Percentiles rank a stretch among this genome's conserved stretches.
Evolutionary conservation across 2,329 filamentous ascomycete species (phyloP).

Genomic region (Blastomyces gilchristii): DNA sequence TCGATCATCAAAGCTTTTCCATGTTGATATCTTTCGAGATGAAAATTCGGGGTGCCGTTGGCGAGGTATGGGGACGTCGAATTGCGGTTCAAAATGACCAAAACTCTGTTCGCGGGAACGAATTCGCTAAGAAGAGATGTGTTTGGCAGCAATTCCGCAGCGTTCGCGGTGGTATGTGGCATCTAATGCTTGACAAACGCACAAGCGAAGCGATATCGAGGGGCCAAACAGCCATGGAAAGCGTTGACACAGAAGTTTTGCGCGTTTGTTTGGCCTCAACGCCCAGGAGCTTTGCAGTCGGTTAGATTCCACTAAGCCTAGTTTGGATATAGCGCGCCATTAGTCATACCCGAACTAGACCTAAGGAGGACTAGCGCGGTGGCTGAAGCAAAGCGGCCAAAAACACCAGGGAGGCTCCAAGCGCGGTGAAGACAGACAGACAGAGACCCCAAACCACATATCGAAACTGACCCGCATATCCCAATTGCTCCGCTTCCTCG

Average conservation of each 20-base stretch:
- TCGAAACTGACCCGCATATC: not conserved
- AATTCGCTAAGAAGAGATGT: not conserved
- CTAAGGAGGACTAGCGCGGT: not conserved
- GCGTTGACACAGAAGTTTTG: not conserved
- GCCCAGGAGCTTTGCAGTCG: not conserved
- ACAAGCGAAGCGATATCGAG: not conserved
- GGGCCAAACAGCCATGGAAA: not conserved
- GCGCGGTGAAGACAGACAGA: not conserved
- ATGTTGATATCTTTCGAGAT: constrained; percentile 1
- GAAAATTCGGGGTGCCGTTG: not conserved
- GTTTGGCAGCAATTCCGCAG: too few relatives aligned
- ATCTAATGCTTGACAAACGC: not conserved
- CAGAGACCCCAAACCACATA: not conserved
- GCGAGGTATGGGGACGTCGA: not conserved
- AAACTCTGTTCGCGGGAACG: not conserved
- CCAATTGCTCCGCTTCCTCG: not conserved
- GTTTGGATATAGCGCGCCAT: not conserved
- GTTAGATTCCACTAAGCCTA: constrained; percentile 6
- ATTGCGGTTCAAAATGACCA: not conserved
- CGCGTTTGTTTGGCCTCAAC: not conserved
- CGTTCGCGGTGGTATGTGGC: not conserved
- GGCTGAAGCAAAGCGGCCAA: constrained; percentile 10
- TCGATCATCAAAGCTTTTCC: constrained; percentile 9
- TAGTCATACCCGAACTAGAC: not conserved
- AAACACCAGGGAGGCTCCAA: constrained; percentile 5